Percentiles rank a stretch among this genome's conserved stretches.
Conservation (phyloP, 2,329 filamentous ascomycete species). For the Emmonsia crescens region DNA sequence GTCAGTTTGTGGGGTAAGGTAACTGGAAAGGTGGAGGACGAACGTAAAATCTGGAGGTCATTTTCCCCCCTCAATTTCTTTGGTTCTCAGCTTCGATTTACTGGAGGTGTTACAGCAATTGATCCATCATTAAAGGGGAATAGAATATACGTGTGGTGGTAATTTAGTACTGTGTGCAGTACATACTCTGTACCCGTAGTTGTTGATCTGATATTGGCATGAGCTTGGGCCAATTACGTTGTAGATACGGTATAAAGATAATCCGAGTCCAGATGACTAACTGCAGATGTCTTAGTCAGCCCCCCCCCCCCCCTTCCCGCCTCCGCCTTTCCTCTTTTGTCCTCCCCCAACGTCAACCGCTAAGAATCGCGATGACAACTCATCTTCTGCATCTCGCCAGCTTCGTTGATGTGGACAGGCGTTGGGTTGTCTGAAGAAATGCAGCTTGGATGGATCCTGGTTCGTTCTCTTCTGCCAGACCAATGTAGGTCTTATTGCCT, state of each 20-base stretch:
- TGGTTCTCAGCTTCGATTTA: not conserved
- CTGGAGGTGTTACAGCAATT: not conserved
- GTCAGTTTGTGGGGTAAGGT: not conserved
- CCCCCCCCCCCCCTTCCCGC: not conserved
- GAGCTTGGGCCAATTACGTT: no score
- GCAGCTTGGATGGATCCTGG: slow-evolving; percentile 10
- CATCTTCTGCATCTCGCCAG: slow-evolving; percentile 14
- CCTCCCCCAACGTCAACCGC: not conserved
- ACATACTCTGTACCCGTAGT: no score
- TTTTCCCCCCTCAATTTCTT: not conserved
- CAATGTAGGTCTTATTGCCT: slow-evolving; percentile 7
- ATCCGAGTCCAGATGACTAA: not conserved
- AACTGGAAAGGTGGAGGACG: not conserved
- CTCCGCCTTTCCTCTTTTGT: not conserved
- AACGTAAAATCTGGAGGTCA: slow-evolving; percentile 3
- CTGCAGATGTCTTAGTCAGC: not conserved
- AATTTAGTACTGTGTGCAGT: no score
- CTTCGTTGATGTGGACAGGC: slow-evolving; percentile 6
- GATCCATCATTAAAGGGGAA: not conserved
- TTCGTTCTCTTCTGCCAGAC: slow-evolving; percentile 5
- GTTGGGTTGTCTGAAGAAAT: not conserved
- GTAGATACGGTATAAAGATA: not conserved
- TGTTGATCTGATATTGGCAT: no score
- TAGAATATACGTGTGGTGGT: no score
- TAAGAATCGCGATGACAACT: slow-evolving; percentile 11